These are phyloP conservation scores for Colletotrichum sp. DNA, from an alignment of 2,329 filamentous ascomycete genomes.

Conservation along the genomic window DNA sequence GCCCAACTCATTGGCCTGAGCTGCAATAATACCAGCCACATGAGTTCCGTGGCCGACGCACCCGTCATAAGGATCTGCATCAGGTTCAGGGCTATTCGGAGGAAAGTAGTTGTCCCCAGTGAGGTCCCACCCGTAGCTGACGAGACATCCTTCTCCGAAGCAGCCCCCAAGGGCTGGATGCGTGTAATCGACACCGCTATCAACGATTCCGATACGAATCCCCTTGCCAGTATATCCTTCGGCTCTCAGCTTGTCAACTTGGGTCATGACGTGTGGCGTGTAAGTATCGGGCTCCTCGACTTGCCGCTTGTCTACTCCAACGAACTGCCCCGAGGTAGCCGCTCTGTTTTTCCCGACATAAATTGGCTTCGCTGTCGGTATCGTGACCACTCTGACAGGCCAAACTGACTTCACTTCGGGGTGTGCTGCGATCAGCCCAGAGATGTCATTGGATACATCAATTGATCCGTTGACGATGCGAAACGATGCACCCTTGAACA, in stretches of 20 bases:
- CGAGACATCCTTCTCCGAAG: slow-evolving; percentile 53
- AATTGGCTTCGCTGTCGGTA: slow-evolving; percentile 16
- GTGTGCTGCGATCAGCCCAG: slow-evolving; percentile 23
- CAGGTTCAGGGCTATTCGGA: slow-evolving; percentile 33
- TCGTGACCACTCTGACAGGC: slow-evolving; percentile 27
- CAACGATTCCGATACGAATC: slow-evolving; percentile 45
- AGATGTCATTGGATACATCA: not conserved
- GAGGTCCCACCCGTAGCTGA: slow-evolving; percentile 52
- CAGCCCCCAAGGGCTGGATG: slow-evolving; percentile 57
- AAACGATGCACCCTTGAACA: slow-evolving; percentile 29
- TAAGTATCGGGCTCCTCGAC: not conserved
- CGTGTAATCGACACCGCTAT: slow-evolving; percentile 49
- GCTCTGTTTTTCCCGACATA: slow-evolving; percentile 18
- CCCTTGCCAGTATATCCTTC: slow-evolving; percentile 48
- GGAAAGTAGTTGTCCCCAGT: slow-evolving; percentile 41
- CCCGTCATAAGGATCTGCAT: slow-evolving; percentile 42
- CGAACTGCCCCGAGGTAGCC: not conserved
- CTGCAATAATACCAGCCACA: slow-evolving; percentile 50
- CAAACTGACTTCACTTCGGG: slow-evolving; percentile 31
- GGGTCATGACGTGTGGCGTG: slow-evolving; percentile 32
- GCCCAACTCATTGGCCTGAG: slow-evolving; percentile 38
- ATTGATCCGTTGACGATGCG: slow-evolving; percentile 24
- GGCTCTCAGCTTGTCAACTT: slow-evolving; percentile 43
- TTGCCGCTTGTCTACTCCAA: not conserved
- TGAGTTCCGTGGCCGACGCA: slow-evolving; percentile 38